Percentiles rank a stretch among this genome's conserved stretches.
These are phyloP conservation scores for Xylaria cubensis DNA, from an alignment of 495 filamentous ascomycete genomes.

Conservation along the genomic window DNA sequence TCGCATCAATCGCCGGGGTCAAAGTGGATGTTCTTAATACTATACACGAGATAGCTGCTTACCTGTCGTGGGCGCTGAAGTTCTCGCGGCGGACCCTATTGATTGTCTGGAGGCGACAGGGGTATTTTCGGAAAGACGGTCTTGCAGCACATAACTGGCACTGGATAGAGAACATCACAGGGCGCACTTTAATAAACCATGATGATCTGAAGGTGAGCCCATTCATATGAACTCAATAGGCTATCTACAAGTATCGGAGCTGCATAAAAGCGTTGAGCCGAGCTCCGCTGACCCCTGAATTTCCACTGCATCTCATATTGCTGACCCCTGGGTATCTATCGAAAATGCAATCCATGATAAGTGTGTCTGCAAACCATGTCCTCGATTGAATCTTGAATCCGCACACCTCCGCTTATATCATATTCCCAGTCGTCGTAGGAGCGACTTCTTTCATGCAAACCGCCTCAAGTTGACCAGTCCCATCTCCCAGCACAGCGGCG, in stretches of 20 bases:
- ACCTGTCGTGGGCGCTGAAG: not conserved
- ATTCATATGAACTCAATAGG: not conserved
- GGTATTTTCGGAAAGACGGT: not conserved
- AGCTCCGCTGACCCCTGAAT: not conserved
- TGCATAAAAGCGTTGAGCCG: not conserved
- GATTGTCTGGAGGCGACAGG: not conserved
- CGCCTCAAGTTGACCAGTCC: not conserved
- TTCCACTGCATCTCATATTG: not conserved
- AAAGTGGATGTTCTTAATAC: not conserved
- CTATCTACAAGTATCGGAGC: not conserved
- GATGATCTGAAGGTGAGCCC: not conserved
- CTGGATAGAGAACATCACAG: not conserved
- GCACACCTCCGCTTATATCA: not conserved
- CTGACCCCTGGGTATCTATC: not conserved
- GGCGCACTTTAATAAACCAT: not conserved
- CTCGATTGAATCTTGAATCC: not conserved
- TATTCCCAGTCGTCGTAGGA: not conserved
- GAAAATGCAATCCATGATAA: not conserved
- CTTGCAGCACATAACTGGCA: not conserved
- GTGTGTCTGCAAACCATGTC: not conserved
- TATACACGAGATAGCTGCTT: not conserved
- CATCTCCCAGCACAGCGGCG: slow-evolving; percentile 45
- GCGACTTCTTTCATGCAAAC: not conserved
- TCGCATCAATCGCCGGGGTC: not conserved
- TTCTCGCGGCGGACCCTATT: not conserved